These are phyloP conservation scores for Penicillium subrubescens DNA, from an alignment of 495 filamentous ascomycete species.

Conservation along the genomic window DNA sequence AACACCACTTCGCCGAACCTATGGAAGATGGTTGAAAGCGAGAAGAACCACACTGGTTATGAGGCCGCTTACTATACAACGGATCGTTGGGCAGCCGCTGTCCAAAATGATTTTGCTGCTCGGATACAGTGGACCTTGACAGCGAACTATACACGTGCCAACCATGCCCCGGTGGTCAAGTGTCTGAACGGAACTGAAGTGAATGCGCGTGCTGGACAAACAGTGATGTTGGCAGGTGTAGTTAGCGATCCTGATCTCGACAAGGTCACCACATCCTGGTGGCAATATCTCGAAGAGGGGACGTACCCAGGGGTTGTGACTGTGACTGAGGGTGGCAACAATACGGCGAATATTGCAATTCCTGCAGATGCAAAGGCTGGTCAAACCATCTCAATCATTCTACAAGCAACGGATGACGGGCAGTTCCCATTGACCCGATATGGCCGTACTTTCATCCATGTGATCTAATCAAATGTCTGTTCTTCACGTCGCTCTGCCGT, in stretches of 20 bases:
- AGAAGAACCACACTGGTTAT: slow-evolving; percentile 4
- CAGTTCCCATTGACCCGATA: slow-evolving; percentile 15
- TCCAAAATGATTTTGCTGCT: slow-evolving; percentile 49
- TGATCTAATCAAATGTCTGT: background rate
- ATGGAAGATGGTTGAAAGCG: slow-evolving; percentile 26
- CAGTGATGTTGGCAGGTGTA: slow-evolving; percentile 7
- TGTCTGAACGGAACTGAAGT: slow-evolving; percentile 11
- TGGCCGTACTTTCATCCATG: slow-evolving; percentile 12
- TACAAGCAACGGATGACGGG: slow-evolving; percentile 18
- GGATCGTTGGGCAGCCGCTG: slow-evolving; percentile 40
- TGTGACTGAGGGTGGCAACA: background rate
- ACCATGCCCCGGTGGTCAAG: slow-evolving; percentile 27
- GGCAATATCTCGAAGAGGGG: slow-evolving; percentile 19
- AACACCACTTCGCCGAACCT: slow-evolving; percentile 41
- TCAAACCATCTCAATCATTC: slow-evolving; percentile 18
- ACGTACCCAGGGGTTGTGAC: slow-evolving; percentile 14
- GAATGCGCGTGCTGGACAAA: slow-evolving; percentile 2
- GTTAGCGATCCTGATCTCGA: slow-evolving; percentile 17
- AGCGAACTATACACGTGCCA: slow-evolving; percentile 24
- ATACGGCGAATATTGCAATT: slow-evolving; percentile 5
- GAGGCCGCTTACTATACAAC: slow-evolving; percentile 10
- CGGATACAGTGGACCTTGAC: slow-evolving; percentile 45
- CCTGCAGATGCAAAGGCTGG: slow-evolving; percentile 14
- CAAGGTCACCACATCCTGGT: slow-evolving; percentile 16
- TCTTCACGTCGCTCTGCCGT: background rate